phyloP scores from a whole-genome alignment of 106 monocot genomes.

The Platanthera zijinensis region DNA sequence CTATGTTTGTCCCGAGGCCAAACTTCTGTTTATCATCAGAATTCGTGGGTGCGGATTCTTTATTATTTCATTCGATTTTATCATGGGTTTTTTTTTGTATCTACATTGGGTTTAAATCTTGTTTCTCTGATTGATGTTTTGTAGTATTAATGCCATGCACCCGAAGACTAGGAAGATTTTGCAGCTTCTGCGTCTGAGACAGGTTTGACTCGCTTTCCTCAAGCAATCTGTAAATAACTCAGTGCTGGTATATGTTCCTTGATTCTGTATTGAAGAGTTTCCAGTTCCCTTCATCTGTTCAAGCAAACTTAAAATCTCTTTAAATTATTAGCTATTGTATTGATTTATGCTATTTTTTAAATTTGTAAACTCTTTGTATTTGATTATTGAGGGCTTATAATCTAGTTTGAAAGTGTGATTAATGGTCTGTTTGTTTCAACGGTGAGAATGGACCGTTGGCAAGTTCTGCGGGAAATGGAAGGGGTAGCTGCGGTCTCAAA shows the following conservation, averaged over 20 bases:
- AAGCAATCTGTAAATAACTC: background rate
- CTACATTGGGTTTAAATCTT: background rate
- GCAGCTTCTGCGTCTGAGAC: slow-evolving; percentile 21
- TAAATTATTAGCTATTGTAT: background rate
- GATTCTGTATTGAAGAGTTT: background rate
- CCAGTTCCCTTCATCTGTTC: background rate
- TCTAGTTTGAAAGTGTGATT: too few relatives aligned
- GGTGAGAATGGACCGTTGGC: too few relatives aligned
- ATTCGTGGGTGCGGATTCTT: slow-evolving; percentile 19
- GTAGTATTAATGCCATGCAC: slow-evolving; percentile 22
- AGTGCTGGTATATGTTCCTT: background rate
- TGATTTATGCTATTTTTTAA: background rate
- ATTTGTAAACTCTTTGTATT: too few relatives aligned
- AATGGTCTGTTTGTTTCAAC: too few relatives aligned
- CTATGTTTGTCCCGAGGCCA: slow-evolving; percentile 57
- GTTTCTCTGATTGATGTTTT: slow-evolving; percentile 1
- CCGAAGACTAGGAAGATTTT: slow-evolving; percentile 18
- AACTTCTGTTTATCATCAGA: slow-evolving; percentile 58
- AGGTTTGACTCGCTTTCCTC: background rate
- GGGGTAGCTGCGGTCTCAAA: too few relatives aligned
- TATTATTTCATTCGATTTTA: background rate
- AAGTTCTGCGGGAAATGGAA: too few relatives aligned
- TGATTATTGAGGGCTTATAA: too few relatives aligned
- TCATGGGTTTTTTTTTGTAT: background rate
- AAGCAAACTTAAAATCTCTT: background rate